phyloP scores from a whole-genome alignment of 441 rosid genomes.

The Pelargonium hybrid region DNA sequence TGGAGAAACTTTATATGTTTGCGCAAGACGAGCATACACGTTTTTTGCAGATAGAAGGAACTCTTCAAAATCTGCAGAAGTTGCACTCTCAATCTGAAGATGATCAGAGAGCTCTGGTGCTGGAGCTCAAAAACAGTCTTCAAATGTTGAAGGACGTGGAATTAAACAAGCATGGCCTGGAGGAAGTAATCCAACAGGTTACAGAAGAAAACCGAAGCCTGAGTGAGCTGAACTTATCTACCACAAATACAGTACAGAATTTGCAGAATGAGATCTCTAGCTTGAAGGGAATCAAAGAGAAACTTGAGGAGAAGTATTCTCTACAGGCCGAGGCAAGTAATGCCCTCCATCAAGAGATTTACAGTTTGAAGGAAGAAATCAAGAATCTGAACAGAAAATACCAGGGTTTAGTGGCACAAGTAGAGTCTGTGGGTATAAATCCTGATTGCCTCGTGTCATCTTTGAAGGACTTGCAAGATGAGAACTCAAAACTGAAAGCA shows the following conservation, averaged over 20 bases:
- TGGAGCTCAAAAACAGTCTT: constrained; percentile 44
- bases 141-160: constrained; percentile 62
- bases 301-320: constrained; percentile 45
- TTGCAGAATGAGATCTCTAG: constrained; percentile 38
- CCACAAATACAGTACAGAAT: constrained; percentile 31
- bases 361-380: constrained; percentile 38
- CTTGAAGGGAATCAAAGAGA: constrained; percentile 47
- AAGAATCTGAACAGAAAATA: constrained; percentile 33
- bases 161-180: constrained; percentile 36
- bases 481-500: constrained; percentile 44
- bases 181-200: constrained; percentile 34
- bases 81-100: constrained; percentile 60
- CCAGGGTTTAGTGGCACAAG: constrained; percentile 36
- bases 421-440: constrained; percentile 42
- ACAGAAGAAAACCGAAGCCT: constrained; percentile 45
- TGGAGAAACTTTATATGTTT: constrained; percentile 50
- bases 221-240: constrained; percentile 40
- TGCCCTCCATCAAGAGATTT: constrained; percentile 42
- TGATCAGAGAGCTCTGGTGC: constrained; percentile 44
- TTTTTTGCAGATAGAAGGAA: constrained; percentile 47
- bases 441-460: constrained; percentile 37
- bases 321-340: constrained; percentile 36
- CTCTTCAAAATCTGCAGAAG: constrained; percentile 50
- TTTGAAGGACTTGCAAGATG: constrained; percentile 45
- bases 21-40: constrained; percentile 51